A percentile compares a stretch with the other conserved stretches of the same genome.
Evolutionary conservation across 1,139 yeast species (phyloP).

Genomic region (Geotrichum australiense): DNA sequence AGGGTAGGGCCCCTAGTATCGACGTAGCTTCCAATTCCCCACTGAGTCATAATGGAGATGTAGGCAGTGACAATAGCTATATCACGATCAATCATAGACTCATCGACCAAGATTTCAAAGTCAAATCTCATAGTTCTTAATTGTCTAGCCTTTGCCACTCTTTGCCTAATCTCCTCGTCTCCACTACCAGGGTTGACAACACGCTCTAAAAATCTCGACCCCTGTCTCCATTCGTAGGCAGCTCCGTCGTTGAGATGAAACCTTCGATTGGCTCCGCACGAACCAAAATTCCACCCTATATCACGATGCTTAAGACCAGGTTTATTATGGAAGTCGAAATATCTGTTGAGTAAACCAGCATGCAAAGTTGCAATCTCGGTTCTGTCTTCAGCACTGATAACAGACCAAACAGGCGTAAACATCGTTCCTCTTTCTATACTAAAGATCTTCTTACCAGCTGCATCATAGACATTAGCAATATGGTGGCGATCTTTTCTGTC

Average conservation of each 20-base stretch:
- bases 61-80: constrained; percentile 53
- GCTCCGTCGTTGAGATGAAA: constrained; percentile 49
- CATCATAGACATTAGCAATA: constrained; percentile 45
- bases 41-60: constrained; percentile 54
- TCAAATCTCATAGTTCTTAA: constrained; percentile 56
- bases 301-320: constrained; percentile 43
- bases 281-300: constrained; percentile 21
- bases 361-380: constrained; percentile 47
- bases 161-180: constrained; percentile 46
- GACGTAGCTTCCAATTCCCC: constrained; percentile 52
- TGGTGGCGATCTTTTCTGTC: constrained; percentile 44
- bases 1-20: constrained; percentile 50
- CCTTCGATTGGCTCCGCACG: constrained; percentile 32
- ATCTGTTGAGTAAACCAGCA: constrained; percentile 42
- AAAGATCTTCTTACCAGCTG: constrained; percentile 41
- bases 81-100: constrained; percentile 41
- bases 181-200: constrained; percentile 49
- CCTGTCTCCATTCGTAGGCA: constrained; percentile 49
- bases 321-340: constrained; percentile 48
- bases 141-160: constrained; percentile 49
- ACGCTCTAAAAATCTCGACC: constrained; percentile 46
- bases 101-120: constrained; percentile 51
- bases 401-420: constrained; percentile 47
- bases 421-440: constrained; percentile 48
- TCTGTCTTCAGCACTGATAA: constrained; percentile 42